Conservation (phyloP, 2,329 filamentous ascomycete species). For the Bertia moriformis region DNA sequence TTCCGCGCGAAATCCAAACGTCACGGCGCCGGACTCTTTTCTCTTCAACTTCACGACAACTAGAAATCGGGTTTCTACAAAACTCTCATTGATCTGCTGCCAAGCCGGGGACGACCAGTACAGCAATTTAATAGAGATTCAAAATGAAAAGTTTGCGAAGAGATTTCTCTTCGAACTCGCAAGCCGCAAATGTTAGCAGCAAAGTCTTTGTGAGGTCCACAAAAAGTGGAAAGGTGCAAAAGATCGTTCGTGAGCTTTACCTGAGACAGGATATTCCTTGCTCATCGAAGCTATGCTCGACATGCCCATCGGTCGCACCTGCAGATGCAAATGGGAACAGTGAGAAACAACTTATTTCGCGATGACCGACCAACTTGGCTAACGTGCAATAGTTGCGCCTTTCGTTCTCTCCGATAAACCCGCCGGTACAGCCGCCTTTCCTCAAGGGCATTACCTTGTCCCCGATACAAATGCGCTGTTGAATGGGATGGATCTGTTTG, state of each 20-base stretch:
- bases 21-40: no score
- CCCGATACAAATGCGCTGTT: slow-evolving; percentile 93
- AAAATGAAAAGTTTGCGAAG: slow-evolving; percentile 12
- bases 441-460: slow-evolving; percentile 81
- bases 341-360: slow-evolving; percentile 15
- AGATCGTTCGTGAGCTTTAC: slow-evolving; percentile 58
- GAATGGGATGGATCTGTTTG: slow-evolving; percentile 92
- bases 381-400: slow-evolving; percentile 44
- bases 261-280: slow-evolving; percentile 58
- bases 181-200: slow-evolving; percentile 39
- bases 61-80: no score
- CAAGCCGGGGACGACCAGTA: no score
- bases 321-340: slow-evolving; percentile 46
- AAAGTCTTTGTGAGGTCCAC: slow-evolving; percentile 57
- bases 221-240: slow-evolving; percentile 57
- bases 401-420: slow-evolving; percentile 84
- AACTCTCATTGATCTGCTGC: no score
- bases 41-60: no score
- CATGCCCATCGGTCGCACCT: slow-evolving; percentile 41
- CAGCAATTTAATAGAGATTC: no score
- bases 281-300: slow-evolving; percentile 48
- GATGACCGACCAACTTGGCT: slow-evolving; percentile 4
- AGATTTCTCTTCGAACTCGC: slow-evolving; percentile 6
- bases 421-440: slow-evolving; percentile 67
- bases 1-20: no score